Evolutionary conservation across 371 early-diverging fungal species (phyloP), one percentile per base, ranked within the genome.

Genomic region (Mortierella sp.): DNA sequence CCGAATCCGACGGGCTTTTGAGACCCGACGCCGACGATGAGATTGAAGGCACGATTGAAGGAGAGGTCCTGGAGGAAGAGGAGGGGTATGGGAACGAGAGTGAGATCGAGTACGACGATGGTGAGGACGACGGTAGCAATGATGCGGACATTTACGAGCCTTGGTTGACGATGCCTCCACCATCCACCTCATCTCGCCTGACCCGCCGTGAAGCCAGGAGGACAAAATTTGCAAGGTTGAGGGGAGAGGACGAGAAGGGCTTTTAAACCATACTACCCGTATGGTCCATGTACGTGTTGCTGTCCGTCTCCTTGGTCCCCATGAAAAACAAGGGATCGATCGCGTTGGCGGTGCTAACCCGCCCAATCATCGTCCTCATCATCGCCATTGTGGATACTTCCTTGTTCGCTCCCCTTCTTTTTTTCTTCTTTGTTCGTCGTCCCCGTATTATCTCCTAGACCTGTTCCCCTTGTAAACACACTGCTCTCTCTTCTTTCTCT

Each of bases 1-100:
- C 85, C 4, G 85, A 84, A 68, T 71, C 70, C 4, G 81, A 78
- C 4, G 75, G 70, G 4, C 41, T 79, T 48, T 58, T 78, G 11
- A 60, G 74, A 16, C 78, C 76, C 12, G 81, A 81, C 43, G 77
- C 74, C 8, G 85, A 81, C n/a, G 85, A 84, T 27, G 81, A 81
- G 55, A 41, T 81, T 41, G 81, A 75, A 14, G 84, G 65, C 3
- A 75, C 78, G 2, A 75, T 84, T 12, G 84, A 84, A n/a, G 79
- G 79, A 8, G 75, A 84, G 35, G 70, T 73, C 32, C 49, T 81
- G 4, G 78, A 72, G 7, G 79, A 73, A 27, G 85, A 84, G 43
- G 84, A 77, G 18, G 85, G 76, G 4, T 79, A 75, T 1, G 81
- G 44, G 1, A 65, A 72, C n/a, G 71, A 79, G 27, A 78, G 65